Base-by-base conservation (phyloP, 257 asterid genomes). In the Avicennia marina region DNA sequence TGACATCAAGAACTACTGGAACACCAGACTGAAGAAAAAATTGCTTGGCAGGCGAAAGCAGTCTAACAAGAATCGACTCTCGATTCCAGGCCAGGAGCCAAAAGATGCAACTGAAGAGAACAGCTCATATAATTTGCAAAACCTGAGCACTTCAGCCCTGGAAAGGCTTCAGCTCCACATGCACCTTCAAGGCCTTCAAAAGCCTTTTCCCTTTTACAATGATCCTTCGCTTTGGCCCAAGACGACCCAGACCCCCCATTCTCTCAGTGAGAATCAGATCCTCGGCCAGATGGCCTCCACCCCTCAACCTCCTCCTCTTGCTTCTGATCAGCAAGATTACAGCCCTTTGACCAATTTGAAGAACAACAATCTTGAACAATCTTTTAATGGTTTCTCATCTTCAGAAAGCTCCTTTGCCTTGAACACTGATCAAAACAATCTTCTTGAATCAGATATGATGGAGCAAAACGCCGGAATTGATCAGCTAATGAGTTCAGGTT, bases 1-100 rank as follows among this genome's bases (percentile, higher is more conserved):
- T 4, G 98, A 90, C 56, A 90, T 90, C 72, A 90, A 90, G 72
- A 90, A 90, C 67, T 90, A 90, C 57, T 90, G 98, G 98, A 90
- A 90, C 73, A 87, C 95, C 0, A 61, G 85, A 62, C 57, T 91
- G 74, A 91, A 91, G 80, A 87, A 91, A 53, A 91, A 91, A 60
- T 21, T 91, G 48, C 75, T 91, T 0, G 98, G 98, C 20, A 71
- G 87, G 65, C 77, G 93, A 11, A 90, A 80, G 58, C 94, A 64
- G 19, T 52, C 87, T 0, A 79, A 63, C 43, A 13, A 25, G 55
- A 86, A 56, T 24, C 60, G 81, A 19, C 13, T 70, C 12, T 64
- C 78, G 24, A 49, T 49, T 32, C 11, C 74, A 24, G 65, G 63
- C 17, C 73, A 72, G 18, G 75, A 73, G 2, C 67, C 69, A 1